Conservation (phyloP, 2,329 filamentous ascomycete species). For the Trichoderma lentiforme region DNA sequence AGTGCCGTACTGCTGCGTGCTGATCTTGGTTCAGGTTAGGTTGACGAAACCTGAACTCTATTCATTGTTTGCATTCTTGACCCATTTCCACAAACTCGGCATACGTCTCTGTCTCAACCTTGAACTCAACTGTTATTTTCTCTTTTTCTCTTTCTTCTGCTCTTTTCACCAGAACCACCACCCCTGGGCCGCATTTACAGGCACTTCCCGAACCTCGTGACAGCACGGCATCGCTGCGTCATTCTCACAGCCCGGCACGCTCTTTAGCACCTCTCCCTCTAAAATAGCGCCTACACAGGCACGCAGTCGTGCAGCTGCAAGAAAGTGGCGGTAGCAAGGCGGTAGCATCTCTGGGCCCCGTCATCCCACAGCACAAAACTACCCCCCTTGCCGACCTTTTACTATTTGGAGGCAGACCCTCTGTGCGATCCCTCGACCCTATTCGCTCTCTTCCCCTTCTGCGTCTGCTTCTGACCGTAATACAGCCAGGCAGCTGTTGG, state of each 20-base stretch:
- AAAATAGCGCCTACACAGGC: conserved; percentile 11
- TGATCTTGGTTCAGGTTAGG: neutral
- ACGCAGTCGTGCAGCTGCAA: conserved; percentile 10
- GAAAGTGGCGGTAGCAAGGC: conserved; percentile 18
- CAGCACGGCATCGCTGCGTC: neutral
- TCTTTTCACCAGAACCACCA: neutral
- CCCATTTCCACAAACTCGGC: neutral
- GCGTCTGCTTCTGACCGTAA: conserved; percentile 16
- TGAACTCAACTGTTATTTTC: neutral
- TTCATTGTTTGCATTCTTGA: conserved; percentile 2
- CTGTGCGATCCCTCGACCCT: conserved; percentile 18
- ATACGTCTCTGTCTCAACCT: neutral
- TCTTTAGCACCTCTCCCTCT: conserved; percentile 10
- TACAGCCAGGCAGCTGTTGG: conserved; percentile 20
- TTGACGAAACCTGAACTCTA: conserved; percentile 10
- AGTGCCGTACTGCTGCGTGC: neutral
- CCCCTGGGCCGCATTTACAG: neutral
- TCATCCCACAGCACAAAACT: conserved; percentile 6
- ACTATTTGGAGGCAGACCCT: conserved; percentile 14
- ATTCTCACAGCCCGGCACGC: conserved; percentile 10
- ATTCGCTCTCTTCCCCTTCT: conserved; percentile 14
- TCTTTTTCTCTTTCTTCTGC: neutral
- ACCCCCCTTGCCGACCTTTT: conserved; percentile 2
- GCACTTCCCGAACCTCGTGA: neutral
- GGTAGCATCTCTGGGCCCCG: neutral